phyloP scores from a whole-genome alignment of 208 protist genomes.

The Leishmania tropica region DNA sequence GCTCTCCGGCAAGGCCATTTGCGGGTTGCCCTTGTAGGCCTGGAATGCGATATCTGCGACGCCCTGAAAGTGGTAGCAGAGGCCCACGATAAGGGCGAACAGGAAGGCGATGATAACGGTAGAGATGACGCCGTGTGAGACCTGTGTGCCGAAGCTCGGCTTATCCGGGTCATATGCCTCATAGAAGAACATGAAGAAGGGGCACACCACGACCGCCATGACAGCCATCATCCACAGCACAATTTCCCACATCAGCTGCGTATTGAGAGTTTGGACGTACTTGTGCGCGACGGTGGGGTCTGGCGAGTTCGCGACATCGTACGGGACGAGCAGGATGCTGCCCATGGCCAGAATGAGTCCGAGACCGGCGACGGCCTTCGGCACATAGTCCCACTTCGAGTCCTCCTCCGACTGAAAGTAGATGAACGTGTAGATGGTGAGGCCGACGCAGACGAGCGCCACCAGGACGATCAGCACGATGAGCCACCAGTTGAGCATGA shows the following conservation, averaged over 20 bases:
- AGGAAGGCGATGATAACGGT: constrained; percentile 63
- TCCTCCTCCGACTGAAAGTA: constrained; percentile 85
- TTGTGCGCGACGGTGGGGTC: constrained; percentile 62
- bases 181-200: constrained; percentile 94
- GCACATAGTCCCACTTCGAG: constrained; percentile 40
- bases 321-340: constrained; percentile 90
- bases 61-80: constrained; percentile 64
- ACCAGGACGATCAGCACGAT: constrained; percentile 74
- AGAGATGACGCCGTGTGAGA: constrained; percentile 71
- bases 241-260: constrained; percentile 88
- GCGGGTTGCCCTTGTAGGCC: constrained; percentile 36
- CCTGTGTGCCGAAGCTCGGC: constrained; percentile 48
- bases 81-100: constrained; percentile 55
- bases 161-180: constrained; percentile 92
- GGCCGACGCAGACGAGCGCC: constrained; percentile 54
- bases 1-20: constrained; percentile 29
- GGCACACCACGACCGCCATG: constrained; percentile 84
- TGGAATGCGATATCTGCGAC: constrained; percentile 46
- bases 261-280: constrained; percentile 77
- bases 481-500: constrained; percentile 87
- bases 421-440: constrained; percentile 65
- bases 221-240: constrained; percentile 75
- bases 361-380: constrained; percentile 75
- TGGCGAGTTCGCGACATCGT: constrained; percentile 90
- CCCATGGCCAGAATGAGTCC: constrained; percentile 78